Evolutionary conservation across 495 filamentous ascomycete species (phyloP).

Genomic region (Trichoderma reesei): DNA sequence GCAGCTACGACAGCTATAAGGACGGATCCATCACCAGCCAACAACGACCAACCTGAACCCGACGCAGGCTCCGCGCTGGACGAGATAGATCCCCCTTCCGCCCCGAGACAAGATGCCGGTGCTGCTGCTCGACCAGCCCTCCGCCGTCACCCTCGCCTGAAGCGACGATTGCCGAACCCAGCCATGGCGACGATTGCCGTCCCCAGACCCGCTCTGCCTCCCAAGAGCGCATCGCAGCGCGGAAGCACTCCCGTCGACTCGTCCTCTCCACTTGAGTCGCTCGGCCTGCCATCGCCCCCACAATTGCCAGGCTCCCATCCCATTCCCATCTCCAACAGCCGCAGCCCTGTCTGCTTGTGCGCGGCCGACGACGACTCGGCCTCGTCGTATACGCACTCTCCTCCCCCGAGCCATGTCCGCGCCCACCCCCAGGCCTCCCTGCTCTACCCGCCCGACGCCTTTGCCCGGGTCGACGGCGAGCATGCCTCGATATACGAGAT

Average conservation of each 20-base stretch:
- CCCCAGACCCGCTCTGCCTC: neutral
- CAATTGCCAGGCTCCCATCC: neutral
- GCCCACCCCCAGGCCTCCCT: slow-evolving; percentile 38
- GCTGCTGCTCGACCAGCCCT: neutral
- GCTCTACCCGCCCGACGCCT: slow-evolving; percentile 63
- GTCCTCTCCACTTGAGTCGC: neutral
- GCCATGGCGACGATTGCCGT: slow-evolving; percentile 2
- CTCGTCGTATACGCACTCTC: neutral
- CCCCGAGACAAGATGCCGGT: neutral
- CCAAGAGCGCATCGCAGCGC: neutral
- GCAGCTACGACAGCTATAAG: neutral
- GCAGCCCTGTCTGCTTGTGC: neutral
- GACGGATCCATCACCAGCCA: too few species aligned
- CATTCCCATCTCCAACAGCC: neutral
- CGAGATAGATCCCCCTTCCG: neutral
- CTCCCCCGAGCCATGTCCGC: neutral
- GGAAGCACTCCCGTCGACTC: neutral
- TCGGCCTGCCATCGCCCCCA: neutral
- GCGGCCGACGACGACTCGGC: neutral
- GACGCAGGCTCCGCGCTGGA: neutral
- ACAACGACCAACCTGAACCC: neutral
- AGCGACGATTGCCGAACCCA: neutral
- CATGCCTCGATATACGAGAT: slow-evolving; percentile 62
- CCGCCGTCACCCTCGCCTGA: neutral
- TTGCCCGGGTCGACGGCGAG: slow-evolving; percentile 41